Evolutionary conservation across 495 filamentous ascomycete genomes (phyloP).

Genomic region (Hapsidospora chrysogenum): DNA sequence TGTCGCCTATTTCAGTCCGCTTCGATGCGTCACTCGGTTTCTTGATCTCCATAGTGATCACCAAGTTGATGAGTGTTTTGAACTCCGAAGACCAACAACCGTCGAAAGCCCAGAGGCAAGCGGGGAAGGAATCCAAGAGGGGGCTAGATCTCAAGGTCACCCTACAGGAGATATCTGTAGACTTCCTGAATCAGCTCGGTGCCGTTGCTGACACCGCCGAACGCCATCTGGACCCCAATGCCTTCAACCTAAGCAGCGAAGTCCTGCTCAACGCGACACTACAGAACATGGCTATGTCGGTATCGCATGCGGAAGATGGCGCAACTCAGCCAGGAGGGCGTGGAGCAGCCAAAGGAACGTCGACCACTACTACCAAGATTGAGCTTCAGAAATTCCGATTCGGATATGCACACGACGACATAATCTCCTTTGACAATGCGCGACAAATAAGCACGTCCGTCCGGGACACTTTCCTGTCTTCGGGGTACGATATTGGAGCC

Average conservation of each 20-base stretch:
- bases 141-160: slow-evolving; percentile 30
- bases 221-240: slow-evolving; percentile 14
- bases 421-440: slow-evolving; percentile 55
- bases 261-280: slow-evolving; percentile 33
- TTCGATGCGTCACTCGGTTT: slow-evolving; percentile 57
- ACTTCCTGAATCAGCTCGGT: slow-evolving; percentile 47
- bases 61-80: slow-evolving; percentile 31
- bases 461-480: slow-evolving; percentile 37
- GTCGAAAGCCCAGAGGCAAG: slow-evolving; percentile 7
- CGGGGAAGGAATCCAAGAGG: background rate
- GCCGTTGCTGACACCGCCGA: slow-evolving; percentile 24
- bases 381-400: slow-evolving; percentile 51
- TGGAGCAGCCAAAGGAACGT: slow-evolving; percentile 4
- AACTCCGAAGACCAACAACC: slow-evolving; percentile 7
- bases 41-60: slow-evolving; percentile 43
- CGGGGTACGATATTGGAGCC: slow-evolving; percentile 49
- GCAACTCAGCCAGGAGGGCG: background rate
- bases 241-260: slow-evolving; percentile 20
- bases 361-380: slow-evolving; percentile 23
- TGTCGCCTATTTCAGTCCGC: slow-evolving; percentile 37
- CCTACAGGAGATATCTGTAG: slow-evolving; percentile 37
- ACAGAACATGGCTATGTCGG: slow-evolving; percentile 21
- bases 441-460: slow-evolving; percentile 57
- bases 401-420: slow-evolving; percentile 53
- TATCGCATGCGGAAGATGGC: slow-evolving; percentile 7